Conservation (phyloP, 331 rosid species). For the Malus hybrid region DNA sequence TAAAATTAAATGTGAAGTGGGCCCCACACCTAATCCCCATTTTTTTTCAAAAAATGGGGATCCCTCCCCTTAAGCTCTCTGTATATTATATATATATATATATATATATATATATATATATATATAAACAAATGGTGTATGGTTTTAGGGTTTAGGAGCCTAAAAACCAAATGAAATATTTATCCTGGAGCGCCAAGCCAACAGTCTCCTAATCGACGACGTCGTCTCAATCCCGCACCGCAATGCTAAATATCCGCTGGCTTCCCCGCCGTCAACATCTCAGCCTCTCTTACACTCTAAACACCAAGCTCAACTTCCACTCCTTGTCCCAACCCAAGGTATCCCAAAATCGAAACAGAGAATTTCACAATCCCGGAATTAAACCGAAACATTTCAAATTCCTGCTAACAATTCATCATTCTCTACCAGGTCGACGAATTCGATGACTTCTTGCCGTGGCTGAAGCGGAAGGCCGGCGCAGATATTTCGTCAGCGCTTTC, state of each 20-base stretch:
- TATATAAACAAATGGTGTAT: no score
- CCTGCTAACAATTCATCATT: not conserved
- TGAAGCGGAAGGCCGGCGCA: conserved; percentile 50
- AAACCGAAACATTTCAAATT: not conserved
- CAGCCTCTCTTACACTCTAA: conserved; percentile 3
- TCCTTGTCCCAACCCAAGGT: conserved; percentile 31
- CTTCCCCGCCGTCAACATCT: conserved; percentile 17
- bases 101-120: no score
- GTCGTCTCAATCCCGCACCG: not conserved
- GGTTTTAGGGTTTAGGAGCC: no score
- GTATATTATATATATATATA: no score
- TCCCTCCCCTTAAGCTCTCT: no score
- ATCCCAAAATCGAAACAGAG: not conserved
- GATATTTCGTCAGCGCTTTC: conserved; percentile 56
- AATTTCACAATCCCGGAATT: not conserved
- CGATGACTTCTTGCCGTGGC: conserved; percentile 56
- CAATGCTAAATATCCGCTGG: conserved; percentile 29
- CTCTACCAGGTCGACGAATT: conserved; percentile 8
- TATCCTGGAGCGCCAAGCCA: not conserved
- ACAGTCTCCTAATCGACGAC: not conserved
- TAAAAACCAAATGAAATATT: no score
- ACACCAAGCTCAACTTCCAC: conserved; percentile 19
- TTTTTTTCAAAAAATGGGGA: no score
- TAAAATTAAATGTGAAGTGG: no score
- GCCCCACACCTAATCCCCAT: no score